Percentiles rank a stretch among this genome's conserved stretches.
These are phyloP conservation scores for Aureobasidium sp. DNA, from an alignment of 2,329 filamentous ascomycete genomes.

Conservation along the genomic window DNA sequence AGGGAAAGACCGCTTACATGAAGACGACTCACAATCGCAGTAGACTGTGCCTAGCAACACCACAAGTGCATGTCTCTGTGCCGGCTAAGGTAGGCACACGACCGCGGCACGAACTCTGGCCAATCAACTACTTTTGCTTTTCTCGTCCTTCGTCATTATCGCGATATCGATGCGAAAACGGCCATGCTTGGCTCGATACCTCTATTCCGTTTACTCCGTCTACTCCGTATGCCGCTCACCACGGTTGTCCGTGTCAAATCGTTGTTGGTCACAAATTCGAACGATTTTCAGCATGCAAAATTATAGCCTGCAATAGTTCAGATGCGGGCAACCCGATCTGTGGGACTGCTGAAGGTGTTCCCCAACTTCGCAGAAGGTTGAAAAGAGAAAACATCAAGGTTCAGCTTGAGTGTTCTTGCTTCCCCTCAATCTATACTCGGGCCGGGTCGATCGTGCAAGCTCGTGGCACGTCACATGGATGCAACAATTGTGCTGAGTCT, in stretches of 20 bases:
- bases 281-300: not conserved
- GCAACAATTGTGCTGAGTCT: not conserved
- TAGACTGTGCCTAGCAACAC: not conserved
- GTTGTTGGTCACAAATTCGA: not conserved
- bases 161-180: not conserved
- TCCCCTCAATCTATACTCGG: not conserved
- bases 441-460: not conserved
- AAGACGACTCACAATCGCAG: not conserved
- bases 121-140: slow-evolving; percentile 11
- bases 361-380: not conserved
- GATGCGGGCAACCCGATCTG: not conserved
- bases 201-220: not conserved
- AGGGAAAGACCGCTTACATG: not conserved
- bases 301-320: not conserved
- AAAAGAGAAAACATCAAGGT: not conserved
- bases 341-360: not conserved
- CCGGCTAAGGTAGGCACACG: slow-evolving; percentile 6
- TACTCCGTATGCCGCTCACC: not conserved
- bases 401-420: not conserved
- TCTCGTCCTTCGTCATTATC: slow-evolving; percentile 1
- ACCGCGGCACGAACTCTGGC: not conserved
- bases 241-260: not conserved
- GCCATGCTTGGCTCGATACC: slow-evolving; percentile 1
- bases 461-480: slow-evolving; percentile 1
- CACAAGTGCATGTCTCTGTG: not conserved